Evolutionary conservation across 106 monocot species (phyloP), one percentile per base, ranked within the genome.

Genomic region (Xerophyta viscosa): DNA sequence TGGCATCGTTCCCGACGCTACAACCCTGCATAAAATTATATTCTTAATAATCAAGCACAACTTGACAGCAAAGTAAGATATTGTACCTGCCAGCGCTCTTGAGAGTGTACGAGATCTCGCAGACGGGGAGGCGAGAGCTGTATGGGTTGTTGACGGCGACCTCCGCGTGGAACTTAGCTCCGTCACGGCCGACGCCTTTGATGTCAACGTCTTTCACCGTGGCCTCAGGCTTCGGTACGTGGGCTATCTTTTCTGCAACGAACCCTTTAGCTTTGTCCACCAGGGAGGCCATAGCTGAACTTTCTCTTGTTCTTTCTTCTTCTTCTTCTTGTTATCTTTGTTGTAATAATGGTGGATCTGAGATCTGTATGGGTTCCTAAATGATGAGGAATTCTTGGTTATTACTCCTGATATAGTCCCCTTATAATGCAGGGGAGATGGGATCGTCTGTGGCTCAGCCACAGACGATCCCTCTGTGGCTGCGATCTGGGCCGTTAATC

Each of bases 201-300:
- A 92, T 20, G 37, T 63, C 60, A 10, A 87, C 77, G 41, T 43
- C 62, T 3, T 54, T 64, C 48, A 92, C n/a, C 46, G 56, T 68
- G 6, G 83, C 92, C 56, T 87, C 87, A 33, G 92, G 92, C 66
- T 72, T 92, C 63, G 76, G 61, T 4, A 92, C 50, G 61, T 80
- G 31, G 5, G 82, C 86, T 7, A 92, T 54, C 76, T 92, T 92
- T 30, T 79, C 92, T 14, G 79, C 79, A 37, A 92, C 55, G 66
- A 77, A 83, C 26, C 22, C 77, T 76, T 87, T 87, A 23, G 92
- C 87, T 66, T 83, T 83, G 68, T 72, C 67, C 17, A 91, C 11
- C 26, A 90, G 48, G 15, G 63, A 55, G 20, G 84, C 52, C 90
- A 90, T 80, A n/a, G n/a, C n/a, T n/a, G n/a, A n/a, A n/a, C 39